Evolutionary conservation across 2,329 filamentous ascomycete species (phyloP).

Genomic region (Exophiala phaeomuriformis): DNA sequence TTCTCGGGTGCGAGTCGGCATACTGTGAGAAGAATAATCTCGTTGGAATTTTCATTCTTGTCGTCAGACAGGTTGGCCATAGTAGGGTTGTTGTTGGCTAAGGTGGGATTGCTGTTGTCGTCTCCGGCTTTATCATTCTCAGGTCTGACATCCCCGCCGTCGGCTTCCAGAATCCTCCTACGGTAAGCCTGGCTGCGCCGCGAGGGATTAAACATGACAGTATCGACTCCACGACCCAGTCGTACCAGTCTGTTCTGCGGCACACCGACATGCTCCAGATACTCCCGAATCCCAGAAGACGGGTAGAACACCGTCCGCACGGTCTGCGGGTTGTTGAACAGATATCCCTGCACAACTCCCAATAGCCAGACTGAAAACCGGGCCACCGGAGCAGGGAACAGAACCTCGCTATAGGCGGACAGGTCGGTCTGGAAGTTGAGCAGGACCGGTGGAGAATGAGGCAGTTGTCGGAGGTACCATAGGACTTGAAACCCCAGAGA

Average conservation of each 20-base stretch:
- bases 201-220: conserved; percentile 52
- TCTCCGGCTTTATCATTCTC: too few species aligned
- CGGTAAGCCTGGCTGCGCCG: conserved; percentile 49
- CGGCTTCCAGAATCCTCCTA: conserved; percentile 34
- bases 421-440: conserved; percentile 68
- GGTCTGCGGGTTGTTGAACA: conserved; percentile 52
- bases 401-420: conserved; percentile 60
- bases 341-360: conserved; percentile 56
- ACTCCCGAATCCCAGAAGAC: conserved; percentile 54
- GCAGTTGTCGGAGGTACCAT: conserved; percentile 58
- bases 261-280: conserved; percentile 53
- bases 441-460: conserved; percentile 50
- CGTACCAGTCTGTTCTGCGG: conserved; percentile 52
- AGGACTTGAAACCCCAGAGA: conserved; percentile 64
- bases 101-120: too few species aligned
- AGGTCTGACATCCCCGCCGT: too few species aligned
- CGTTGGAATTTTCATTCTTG: conserved; percentile 25
- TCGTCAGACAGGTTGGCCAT: too few species aligned
- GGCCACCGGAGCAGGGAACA: conserved; percentile 59
- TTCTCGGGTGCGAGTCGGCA: conserved; percentile 63
- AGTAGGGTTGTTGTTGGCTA: too few species aligned
- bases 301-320: conserved; percentile 64
- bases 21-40: conserved; percentile 60
- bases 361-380: conserved; percentile 56
- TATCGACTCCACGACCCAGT: conserved; percentile 59